These are phyloP conservation scores for Epichloe sibirici DNA, from an alignment of 2,329 filamentous ascomycete genomes.

Conservation along the genomic window DNA sequence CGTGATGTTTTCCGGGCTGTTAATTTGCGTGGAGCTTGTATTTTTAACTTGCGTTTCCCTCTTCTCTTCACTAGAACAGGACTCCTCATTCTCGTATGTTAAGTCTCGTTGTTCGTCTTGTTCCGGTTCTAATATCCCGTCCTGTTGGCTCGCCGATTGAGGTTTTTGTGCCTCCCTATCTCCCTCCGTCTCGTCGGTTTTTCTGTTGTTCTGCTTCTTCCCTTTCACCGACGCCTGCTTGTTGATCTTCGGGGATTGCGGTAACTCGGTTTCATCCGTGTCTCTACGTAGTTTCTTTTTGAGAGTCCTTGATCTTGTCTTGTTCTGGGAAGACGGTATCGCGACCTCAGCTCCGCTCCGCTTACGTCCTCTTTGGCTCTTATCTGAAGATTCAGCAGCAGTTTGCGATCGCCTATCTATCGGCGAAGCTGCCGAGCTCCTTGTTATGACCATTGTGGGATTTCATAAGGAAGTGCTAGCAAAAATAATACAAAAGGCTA, in stretches of 20 bases:
- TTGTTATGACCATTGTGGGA: slow-evolving; percentile 1
- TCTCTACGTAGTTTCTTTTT: background rate
- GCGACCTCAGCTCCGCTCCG: background rate
- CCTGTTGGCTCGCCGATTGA: background rate
- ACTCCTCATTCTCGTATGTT: background rate
- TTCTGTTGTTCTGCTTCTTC: background rate
- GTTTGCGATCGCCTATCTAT: background rate
- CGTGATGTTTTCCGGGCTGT: background rate
- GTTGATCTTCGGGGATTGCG: background rate
- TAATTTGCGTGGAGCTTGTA: background rate
- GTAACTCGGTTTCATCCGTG: background rate
- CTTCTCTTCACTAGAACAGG: background rate
- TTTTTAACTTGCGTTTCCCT: background rate
- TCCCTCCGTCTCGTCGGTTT: background rate
- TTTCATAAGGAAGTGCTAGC: background rate
- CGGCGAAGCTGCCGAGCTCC: background rate
- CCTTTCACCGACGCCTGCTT: background rate
- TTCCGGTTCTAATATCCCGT: background rate
- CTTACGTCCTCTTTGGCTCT: background rate
- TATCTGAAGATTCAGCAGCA: background rate
- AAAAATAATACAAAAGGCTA: too few species aligned
- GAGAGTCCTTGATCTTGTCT: too few species aligned
- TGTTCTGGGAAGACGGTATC: background rate
- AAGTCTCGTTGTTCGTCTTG: background rate
- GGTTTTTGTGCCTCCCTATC: background rate